Percentiles rank a stretch among this genome's conserved stretches.
These are phyloP conservation scores for Cyclotella cryptica DNA, from an alignment of 108 stramenopile species.

Conservation along the genomic window DNA sequence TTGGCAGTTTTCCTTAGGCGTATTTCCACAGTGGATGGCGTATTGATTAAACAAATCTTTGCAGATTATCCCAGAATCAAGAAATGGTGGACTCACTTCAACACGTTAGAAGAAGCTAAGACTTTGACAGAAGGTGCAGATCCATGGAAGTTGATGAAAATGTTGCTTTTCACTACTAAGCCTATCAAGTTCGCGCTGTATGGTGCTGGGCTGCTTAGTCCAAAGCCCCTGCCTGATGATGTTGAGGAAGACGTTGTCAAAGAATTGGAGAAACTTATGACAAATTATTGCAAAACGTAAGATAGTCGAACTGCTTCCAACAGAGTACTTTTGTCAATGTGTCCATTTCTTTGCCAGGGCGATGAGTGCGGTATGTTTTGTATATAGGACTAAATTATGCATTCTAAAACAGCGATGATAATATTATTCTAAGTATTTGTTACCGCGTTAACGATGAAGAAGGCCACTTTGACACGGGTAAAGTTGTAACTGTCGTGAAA, in stretches of 20 bases:
- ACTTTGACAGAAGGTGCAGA: background rate
- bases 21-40: background rate
- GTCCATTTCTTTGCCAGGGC: background rate
- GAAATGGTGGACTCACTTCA: slow-evolving; percentile 6
- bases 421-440: too few relatives aligned
- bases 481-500: too few relatives aligned
- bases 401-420: too few relatives aligned
- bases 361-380: too few relatives aligned
- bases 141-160: background rate
- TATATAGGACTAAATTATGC: too few relatives aligned
- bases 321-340: background rate
- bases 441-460: too few relatives aligned
- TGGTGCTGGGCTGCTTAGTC: background rate
- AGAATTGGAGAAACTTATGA: slow-evolving; percentile 3
- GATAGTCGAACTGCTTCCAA: background rate
- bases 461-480: too few relatives aligned
- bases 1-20: slow-evolving; percentile 3
- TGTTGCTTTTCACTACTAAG: background rate
- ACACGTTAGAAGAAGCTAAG: slow-evolving; percentile 8
- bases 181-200: background rate
- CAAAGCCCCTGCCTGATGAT: slow-evolving; percentile 2
- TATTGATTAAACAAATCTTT: background rate
- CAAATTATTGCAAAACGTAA: background rate
- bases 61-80: background rate
- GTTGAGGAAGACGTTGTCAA: slow-evolving; percentile 9